phyloP scores from a whole-genome alignment of 2,329 filamentous ascomycete species.

The Cladosporium sp. region DNA sequence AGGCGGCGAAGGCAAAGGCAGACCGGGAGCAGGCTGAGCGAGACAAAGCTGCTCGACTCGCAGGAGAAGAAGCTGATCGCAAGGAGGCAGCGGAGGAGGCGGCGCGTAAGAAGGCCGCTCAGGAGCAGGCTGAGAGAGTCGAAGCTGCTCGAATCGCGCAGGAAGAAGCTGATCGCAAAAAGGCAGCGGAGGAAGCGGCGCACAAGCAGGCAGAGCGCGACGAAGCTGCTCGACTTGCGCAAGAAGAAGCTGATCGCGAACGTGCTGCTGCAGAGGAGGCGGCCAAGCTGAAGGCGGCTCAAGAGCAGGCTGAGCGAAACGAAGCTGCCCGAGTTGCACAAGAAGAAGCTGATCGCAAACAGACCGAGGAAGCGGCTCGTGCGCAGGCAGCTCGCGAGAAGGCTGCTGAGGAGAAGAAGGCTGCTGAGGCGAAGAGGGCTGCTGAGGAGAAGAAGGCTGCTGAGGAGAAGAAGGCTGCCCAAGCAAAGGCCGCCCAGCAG shows the following conservation, averaged over 20 bases:
- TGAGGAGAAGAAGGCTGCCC: neutral
- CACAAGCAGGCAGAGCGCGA: neutral
- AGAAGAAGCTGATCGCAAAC: neutral
- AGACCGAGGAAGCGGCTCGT: neutral
- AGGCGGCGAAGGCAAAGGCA: neutral
- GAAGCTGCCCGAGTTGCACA: neutral
- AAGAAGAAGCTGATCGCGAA: neutral
- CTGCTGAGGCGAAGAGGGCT: neutral
- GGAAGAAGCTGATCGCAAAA: neutral
- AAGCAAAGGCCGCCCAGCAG: neutral
- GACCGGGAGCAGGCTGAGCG: neutral
- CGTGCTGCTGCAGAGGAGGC: neutral
- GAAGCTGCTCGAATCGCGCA: neutral
- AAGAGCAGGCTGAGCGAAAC: neutral
- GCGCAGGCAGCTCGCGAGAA: neutral
- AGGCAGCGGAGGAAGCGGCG: neutral
- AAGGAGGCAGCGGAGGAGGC: neutral
- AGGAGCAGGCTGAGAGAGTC: neutral
- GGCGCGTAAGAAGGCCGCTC: neutral
- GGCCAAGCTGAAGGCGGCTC: neutral
- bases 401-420: neutral
- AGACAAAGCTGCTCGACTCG: neutral
- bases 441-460: neutral
- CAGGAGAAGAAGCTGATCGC: neutral
- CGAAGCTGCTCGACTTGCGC: neutral